These are phyloP conservation scores for Eucalyptus albens DNA, from an alignment of 345 rosid genomes.

Conservation along the genomic window DNA sequence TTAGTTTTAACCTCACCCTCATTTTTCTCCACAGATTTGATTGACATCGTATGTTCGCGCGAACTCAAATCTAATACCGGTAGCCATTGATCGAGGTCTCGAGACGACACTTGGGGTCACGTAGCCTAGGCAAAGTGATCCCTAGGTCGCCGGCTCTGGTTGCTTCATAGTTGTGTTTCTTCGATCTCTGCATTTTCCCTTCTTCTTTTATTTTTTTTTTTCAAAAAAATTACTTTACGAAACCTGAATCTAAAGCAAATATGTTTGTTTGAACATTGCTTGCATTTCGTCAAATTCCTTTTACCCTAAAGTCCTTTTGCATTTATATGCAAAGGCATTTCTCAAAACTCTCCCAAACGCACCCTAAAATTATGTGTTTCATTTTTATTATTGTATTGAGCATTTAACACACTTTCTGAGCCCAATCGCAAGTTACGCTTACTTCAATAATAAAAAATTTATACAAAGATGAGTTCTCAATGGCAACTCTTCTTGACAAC, in stretches of 20 bases:
- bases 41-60: fast-evolving
- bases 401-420: neutral
- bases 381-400: neutral
- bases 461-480: neutral
- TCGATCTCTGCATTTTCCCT: no score
- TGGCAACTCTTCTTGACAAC: neutral
- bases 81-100: neutral
- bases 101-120: neutral
- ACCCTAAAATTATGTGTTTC: neutral
- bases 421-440: neutral
- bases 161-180: neutral
- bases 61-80: neutral
- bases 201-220: fast-evolving
- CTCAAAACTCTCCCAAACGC: no score
- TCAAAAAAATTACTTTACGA: neutral
- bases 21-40: no score
- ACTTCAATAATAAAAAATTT: neutral
- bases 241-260: neutral
- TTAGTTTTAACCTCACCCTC: neutral
- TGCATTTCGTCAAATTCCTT: neutral
- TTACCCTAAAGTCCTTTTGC: neutral
- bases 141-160: neutral
- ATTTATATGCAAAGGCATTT: no score
- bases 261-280: neutral
- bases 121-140: neutral